Evolutionary conservation across 2,329 filamentous ascomycete species (phyloP).

Genomic region (Annulohypoxylon truncatum): DNA sequence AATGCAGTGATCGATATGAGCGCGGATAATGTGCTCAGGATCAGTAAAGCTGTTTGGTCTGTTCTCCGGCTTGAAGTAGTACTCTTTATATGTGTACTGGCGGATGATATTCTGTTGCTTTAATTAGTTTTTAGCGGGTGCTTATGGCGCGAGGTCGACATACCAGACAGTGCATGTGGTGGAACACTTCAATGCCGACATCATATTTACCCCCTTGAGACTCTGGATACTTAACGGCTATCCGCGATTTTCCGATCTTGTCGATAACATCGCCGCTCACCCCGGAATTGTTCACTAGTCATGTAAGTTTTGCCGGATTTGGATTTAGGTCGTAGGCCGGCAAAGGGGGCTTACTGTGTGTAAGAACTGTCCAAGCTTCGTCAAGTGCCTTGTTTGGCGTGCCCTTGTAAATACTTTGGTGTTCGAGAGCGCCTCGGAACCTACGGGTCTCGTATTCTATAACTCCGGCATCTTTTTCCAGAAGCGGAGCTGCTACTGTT

Average conservation of each 20-base stretch:
- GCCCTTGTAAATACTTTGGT: slow-evolving; percentile 15
- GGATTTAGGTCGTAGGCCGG: not conserved
- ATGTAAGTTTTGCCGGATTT: not conserved
- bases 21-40: not conserved
- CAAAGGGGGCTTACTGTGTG: slow-evolving; percentile 5
- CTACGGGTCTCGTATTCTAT: slow-evolving; percentile 19
- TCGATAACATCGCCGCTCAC: slow-evolving; percentile 13
- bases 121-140: not conserved
- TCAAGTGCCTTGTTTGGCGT: slow-evolving; percentile 21
- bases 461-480: slow-evolving; percentile 10
- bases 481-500: not conserved
- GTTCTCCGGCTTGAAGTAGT: slow-evolving; percentile 10
- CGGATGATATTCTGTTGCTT: slow-evolving; percentile 12
- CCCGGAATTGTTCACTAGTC: slow-evolving; percentile 17
- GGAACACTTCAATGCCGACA: slow-evolving; percentile 20
- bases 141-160: not conserved
- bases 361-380: slow-evolving; percentile 14
- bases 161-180: slow-evolving; percentile 24
- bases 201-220: slow-evolving; percentile 17
- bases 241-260: slow-evolving; percentile 15
- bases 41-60: slow-evolving; percentile 5
- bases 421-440: slow-evolving; percentile 19
- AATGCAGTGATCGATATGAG: slow-evolving; percentile 21
- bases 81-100: slow-evolving; percentile 19
- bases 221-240: slow-evolving; percentile 16